phyloP scores from a whole-genome alignment of 2,329 filamentous ascomycete species.

The Colletotrichum sp. region DNA sequence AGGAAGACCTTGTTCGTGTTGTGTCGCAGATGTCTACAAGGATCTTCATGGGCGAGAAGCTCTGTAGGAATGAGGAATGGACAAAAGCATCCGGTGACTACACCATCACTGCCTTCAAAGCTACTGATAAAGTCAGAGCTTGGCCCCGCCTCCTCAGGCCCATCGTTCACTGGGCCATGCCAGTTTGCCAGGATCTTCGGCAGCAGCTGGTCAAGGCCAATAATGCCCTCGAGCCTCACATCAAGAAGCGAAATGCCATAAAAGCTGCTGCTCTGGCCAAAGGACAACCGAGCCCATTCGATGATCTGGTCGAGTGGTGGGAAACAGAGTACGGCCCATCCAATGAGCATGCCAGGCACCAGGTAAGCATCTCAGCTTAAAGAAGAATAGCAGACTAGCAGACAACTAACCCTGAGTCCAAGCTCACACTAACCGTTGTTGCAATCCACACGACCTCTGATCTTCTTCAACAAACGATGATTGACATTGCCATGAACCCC shows the following conservation, averaged over 20 bases:
- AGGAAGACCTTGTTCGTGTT: not conserved
- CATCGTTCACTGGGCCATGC: slow-evolving; percentile 21
- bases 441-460: slow-evolving; percentile 28
- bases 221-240: slow-evolving; percentile 7
- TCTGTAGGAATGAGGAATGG: slow-evolving; percentile 20
- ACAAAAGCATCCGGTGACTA: slow-evolving; percentile 6
- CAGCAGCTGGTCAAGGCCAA: not conserved
- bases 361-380: not conserved
- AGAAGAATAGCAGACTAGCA: not conserved
- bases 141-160: slow-evolving; percentile 21
- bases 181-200: slow-evolving; percentile 3
- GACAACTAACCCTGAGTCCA: not conserved
- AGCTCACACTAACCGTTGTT: slow-evolving; percentile 23
- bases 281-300: not conserved
- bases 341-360: slow-evolving; percentile 33
- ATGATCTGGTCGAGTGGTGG: slow-evolving; percentile 26
- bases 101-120: not conserved
- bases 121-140: not conserved
- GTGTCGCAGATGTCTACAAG: slow-evolving; percentile 15
- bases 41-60: slow-evolving; percentile 23
- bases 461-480: slow-evolving; percentile 22
- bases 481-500: slow-evolving; percentile 23
- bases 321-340: not conserved
- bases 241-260: slow-evolving; percentile 1
- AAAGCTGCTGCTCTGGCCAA: slow-evolving; percentile 2